Base-by-base conservation (phyloP, 495 filamentous ascomycete species). In the Jackrogersella minutella region DNA sequence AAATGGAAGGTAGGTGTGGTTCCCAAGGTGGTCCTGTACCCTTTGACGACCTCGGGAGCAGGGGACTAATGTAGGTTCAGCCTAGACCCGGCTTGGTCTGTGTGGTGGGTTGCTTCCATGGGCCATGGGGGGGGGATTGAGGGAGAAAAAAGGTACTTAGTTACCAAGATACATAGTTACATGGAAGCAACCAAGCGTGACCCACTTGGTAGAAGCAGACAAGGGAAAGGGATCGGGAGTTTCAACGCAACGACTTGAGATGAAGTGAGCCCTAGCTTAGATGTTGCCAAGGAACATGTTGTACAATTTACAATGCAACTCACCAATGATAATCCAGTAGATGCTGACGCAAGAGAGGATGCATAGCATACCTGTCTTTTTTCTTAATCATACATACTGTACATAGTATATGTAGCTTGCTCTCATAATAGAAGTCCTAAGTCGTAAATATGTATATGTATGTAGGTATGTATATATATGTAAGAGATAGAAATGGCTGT, bases 1-100 rank as follows among this genome's bases (percentile, higher is more conserved):
- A 69, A 69, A 69, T 69, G 66, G 66, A 64, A 69, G 66, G 66
- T 69, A 69, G 55, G 55, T 69, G 50, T 60, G 66, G 66, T 57
- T 41, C 65, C 59, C 46, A 49, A 36, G 59, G 31, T 56, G 53
- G 65, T 61, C 17, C 22, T 36, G 21, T n/a, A n/a, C 26, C 59
- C 54, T 64, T 64, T 60, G 60, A 34, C 41, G 36, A 60, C 60
- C 66, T 69, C 66, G 66, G 66, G 66, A 69, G 40, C 66, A 68
- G 54, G 66, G n/a, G 66, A 59, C 66, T 69, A 58, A 61, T 64
- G 55, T 54, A 59, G 47, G 59, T 63, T 59, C 59, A 68, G 66
- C 66, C 65, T 52, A 63, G 66, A 68, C 66, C 66, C 59, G 54
- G 53, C 60, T 28, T 68, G 54, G 66, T 60, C 59, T 49, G 49